These are phyloP conservation scores for Physcia stellaris DNA, from an alignment of 495 filamentous ascomycete genomes.

Conservation along the genomic window DNA sequence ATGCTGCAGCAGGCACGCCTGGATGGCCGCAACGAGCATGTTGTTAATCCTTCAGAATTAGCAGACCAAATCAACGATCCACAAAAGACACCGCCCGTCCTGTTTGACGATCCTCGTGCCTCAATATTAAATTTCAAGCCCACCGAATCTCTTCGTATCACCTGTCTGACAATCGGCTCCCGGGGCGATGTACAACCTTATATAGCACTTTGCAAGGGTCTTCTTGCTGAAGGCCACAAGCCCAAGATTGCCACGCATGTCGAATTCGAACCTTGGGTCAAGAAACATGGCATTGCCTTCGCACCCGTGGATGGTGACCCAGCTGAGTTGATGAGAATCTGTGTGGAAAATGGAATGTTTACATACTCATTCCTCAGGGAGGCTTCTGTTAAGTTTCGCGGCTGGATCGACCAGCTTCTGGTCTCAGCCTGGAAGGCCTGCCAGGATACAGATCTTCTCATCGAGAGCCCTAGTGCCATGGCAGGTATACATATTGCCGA, in stretches of 20 bases:
- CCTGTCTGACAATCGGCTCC: constrained; percentile 91
- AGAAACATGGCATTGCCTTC: constrained; percentile 86
- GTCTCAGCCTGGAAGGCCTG: constrained; percentile 75
- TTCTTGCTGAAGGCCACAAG: constrained; percentile 76
- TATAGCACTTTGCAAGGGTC: constrained; percentile 86
- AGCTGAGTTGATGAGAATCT: constrained; percentile 86
- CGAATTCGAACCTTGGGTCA: constrained; percentile 82
- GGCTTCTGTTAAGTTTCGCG: constrained; percentile 77
- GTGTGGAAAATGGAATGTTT: constrained; percentile 96
- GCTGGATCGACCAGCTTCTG: constrained; percentile 84
- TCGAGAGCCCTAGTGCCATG: constrained; percentile 96
- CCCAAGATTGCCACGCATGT: constrained; percentile 82
- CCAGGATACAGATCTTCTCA: constrained; percentile 76
- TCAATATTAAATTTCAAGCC: constrained; percentile 96
- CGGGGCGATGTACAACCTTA: constrained; percentile 95
- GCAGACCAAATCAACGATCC: constrained; percentile 28
- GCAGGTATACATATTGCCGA: constrained; percentile 98
- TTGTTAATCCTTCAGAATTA: constrained; percentile 41
- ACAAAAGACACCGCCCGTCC: constrained; percentile 50
- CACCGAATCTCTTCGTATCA: constrained; percentile 64
- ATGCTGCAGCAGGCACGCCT: constrained; percentile 66
- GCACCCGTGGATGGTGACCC: constrained; percentile 80
- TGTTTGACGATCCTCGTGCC: constrained; percentile 83
- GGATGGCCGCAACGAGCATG: constrained; percentile 43
- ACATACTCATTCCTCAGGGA: constrained; percentile 82